phyloP scores from a whole-genome alignment of 495 filamentous ascomycete species.

The Echria macrotheca region DNA sequence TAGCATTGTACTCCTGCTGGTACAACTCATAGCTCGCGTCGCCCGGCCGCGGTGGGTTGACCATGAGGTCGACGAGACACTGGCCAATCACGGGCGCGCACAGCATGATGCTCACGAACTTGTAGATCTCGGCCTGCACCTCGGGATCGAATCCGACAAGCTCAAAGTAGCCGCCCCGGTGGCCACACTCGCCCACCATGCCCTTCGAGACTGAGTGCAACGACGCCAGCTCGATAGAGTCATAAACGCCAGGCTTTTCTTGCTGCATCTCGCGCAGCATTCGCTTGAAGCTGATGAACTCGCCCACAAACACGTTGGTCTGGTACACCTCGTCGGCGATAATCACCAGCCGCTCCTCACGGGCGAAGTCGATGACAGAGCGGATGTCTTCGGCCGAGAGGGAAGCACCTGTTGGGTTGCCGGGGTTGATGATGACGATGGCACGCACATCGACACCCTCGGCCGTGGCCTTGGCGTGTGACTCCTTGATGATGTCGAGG shows the following conservation, averaged over 20 bases:
- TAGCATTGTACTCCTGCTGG: slow-evolving; percentile 72
- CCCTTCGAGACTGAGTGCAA: slow-evolving; percentile 88
- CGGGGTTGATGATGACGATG: slow-evolving; percentile 96
- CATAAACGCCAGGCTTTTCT: slow-evolving; percentile 65
- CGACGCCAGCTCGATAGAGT: slow-evolving; percentile 79
- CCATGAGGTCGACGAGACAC: slow-evolving; percentile 93
- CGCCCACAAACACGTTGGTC: slow-evolving; percentile 91
- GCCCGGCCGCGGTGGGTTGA: slow-evolving; percentile 81
- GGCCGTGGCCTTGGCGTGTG: slow-evolving; percentile 63
- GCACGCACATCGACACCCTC: slow-evolving; percentile 81
- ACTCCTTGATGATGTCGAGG: slow-evolving; percentile 62
- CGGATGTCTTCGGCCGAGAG: slow-evolving; percentile 72
- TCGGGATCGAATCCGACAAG: slow-evolving; percentile 78
- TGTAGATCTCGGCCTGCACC: slow-evolving; percentile 93
- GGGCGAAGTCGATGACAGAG: slow-evolving; percentile 75
- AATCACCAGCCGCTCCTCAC: slow-evolving; percentile 78
- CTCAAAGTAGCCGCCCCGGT: slow-evolving; percentile 96
- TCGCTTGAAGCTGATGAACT: slow-evolving; percentile 93
- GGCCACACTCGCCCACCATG: slow-evolving; percentile 97
- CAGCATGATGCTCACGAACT: slow-evolving; percentile 91
- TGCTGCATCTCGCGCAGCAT: slow-evolving; percentile 78
- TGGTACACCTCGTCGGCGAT: slow-evolving; percentile 98
- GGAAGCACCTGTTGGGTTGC: slow-evolving; percentile 91
- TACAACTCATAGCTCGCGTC: slow-evolving; percentile 80
- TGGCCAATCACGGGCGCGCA: slow-evolving; percentile 94